A percentile compares a stretch with the other conserved stretches of the same genome.
Conservation (phyloP, 2,329 filamentous ascomycete genomes). For the Ceratocystis albifundus region DNA sequence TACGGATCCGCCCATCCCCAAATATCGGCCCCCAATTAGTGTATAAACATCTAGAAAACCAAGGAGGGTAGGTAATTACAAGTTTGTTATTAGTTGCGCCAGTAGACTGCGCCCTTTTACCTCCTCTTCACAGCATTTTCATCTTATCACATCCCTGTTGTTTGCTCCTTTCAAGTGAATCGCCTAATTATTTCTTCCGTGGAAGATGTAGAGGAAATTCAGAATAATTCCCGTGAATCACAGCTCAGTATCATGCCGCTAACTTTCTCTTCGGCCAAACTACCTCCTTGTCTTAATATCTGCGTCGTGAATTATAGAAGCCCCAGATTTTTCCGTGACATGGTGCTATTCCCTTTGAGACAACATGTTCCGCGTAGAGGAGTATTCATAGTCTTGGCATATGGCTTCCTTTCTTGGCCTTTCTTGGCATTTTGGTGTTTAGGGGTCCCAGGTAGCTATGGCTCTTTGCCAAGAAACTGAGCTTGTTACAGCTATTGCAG, state of each 20-base stretch:
- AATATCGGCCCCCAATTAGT: too few relatives aligned
- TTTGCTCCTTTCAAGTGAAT: not conserved
- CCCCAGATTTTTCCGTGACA: too few relatives aligned
- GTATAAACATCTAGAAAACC: too few relatives aligned
- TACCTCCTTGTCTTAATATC: too few relatives aligned
- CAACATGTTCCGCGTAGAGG: not conserved
- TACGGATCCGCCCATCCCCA: too few relatives aligned
- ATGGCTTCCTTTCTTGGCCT: not conserved
- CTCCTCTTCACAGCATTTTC: not conserved
- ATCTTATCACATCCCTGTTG: not conserved
- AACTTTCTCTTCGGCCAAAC: too few relatives aligned
- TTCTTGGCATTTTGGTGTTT: not conserved
- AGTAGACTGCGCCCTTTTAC: not conserved
- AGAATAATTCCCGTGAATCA: too few relatives aligned
- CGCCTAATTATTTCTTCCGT: too few relatives aligned
- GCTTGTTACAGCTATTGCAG: slow-evolving; percentile 6
- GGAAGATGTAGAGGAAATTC: too few relatives aligned
- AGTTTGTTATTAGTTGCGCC: not conserved
- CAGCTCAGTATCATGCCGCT: too few relatives aligned
- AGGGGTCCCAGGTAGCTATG: not conserved
- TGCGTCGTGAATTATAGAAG: too few relatives aligned
- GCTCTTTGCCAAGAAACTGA: not conserved
- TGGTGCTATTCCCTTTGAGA: not conserved
- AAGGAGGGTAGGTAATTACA: too few relatives aligned
- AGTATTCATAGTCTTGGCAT: not conserved